Evolutionary conservation across 169 alveolate species (phyloP), one percentile per base, ranked within the genome.

Genomic region (Cryptosporidium ryanae): DNA sequence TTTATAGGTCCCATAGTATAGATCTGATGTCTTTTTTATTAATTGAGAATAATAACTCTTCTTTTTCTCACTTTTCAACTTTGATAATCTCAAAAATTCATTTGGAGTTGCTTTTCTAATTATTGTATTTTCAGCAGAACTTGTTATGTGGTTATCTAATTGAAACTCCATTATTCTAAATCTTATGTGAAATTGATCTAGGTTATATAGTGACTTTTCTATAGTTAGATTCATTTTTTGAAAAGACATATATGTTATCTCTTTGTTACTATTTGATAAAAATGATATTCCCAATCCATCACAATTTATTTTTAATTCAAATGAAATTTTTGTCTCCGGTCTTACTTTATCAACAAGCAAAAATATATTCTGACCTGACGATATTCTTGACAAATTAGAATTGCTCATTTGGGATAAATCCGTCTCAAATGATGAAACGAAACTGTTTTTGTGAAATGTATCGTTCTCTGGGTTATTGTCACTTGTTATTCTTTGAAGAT

Each of bases 251-350:
- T 68, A 68, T 46, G 66, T 55, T 27, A 68, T 54, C 38, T 68
- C 83, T 21, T 68, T 55, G 17, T 55, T 68, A 7, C 31, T 52
- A 29, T 52, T 68, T 52, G 83, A 52, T 4, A 68, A 18, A 44
- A 68, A 68, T 7, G 83, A 68, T 2, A 68, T 54, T 15, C 83
- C 83, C 18, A 68, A 68, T 13, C 83, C 83, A 32, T 68, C 83
- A 54, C 65, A 52, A 50, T 3, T 17, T 52, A 68, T 52, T 21
- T 31, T 68, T 23, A 68, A 2, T n/a, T 68, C 83, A 68, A 68
- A 68, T 31, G 59, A 68, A 29, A 68, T 55, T 52, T 54, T 68
- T 25, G 65, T 31, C 13, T 68, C 66, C 17, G 67, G 65, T 18
- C 66, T 27, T 27, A 50, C 21, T 21, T 29, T 50, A 17, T 52